These are phyloP conservation scores for Pythium sp. DNA, from an alignment of 352 stramenopile genomes.

Conservation along the genomic window DNA sequence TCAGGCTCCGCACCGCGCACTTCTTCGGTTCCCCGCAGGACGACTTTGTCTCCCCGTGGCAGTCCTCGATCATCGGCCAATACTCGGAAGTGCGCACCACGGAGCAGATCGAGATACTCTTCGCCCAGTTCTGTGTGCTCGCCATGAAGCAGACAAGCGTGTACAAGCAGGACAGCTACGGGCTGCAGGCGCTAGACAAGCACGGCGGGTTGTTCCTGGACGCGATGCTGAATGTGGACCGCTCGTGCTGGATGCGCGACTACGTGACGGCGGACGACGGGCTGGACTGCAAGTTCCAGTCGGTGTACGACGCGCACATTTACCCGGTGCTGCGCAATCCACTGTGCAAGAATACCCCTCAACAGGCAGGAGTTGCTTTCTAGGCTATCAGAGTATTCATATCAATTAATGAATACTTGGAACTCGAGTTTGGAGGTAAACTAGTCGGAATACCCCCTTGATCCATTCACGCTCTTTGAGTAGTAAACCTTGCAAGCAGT, in stretches of 20 bases:
- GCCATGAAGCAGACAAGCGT: slow-evolving; percentile 27
- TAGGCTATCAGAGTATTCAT: background rate
- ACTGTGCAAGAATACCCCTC: background rate
- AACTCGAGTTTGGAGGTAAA: background rate
- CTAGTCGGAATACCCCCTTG: background rate
- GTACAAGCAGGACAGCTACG: slow-evolving; percentile 37
- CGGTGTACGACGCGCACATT: slow-evolving; percentile 40
- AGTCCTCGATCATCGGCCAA: slow-evolving; percentile 23
- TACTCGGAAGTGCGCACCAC: slow-evolving; percentile 18
- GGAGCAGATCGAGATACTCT: slow-evolving; percentile 29
- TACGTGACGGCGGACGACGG: slow-evolving; percentile 12
- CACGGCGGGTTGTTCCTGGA: slow-evolving; percentile 31
- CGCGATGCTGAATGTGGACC: slow-evolving; percentile 20
- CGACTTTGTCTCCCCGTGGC: slow-evolving; percentile 26
- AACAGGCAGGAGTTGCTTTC: background rate
- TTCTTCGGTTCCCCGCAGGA: slow-evolving; percentile 34
- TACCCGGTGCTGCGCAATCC: slow-evolving; percentile 22
- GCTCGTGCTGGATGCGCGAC: slow-evolving; percentile 35
- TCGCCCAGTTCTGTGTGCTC: slow-evolving; percentile 30
- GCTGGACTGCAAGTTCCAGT: slow-evolving; percentile 30
- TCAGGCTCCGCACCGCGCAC: slow-evolving; percentile 18
- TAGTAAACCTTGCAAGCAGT: background rate
- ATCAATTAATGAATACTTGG: background rate
- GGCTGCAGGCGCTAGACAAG: slow-evolving; percentile 31
- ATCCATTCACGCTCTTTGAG: no score